Conservation (phyloP, 768 basidiomycete species). For the Auriscalpium orientale region DNA sequence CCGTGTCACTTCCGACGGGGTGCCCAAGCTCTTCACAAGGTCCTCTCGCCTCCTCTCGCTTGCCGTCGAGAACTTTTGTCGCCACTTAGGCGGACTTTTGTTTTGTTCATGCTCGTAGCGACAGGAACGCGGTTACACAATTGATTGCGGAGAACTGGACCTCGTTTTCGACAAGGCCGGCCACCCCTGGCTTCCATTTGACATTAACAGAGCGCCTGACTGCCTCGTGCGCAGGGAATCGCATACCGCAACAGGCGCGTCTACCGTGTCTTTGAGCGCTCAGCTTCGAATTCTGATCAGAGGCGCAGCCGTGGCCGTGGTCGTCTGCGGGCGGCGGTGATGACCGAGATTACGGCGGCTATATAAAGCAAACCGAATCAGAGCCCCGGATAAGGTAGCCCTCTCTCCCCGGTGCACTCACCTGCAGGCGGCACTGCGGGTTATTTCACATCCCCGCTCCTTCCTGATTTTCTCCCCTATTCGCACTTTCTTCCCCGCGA, state of each 20-base stretch:
- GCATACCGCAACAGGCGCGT: too few species aligned
- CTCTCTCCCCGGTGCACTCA: not conserved
- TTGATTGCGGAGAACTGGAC: too few species aligned
- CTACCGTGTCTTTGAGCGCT: too few species aligned
- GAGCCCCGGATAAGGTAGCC: not conserved
- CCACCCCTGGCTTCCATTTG: too few species aligned
- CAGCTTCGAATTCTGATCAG: too few species aligned
- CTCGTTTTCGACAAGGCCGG: too few species aligned
- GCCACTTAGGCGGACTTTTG: not conserved
- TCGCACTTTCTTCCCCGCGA: not conserved
- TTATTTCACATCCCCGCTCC: not conserved
- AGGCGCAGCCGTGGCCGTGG: not conserved
- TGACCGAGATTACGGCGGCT: not conserved
- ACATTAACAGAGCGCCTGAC: too few species aligned
- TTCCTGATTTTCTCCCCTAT: not conserved
- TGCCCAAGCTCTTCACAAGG: not conserved
- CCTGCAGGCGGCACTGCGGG: not conserved
- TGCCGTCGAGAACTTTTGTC: not conserved
- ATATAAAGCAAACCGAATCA: not conserved
- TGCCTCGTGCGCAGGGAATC: too few species aligned
- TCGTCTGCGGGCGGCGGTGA: not conserved
- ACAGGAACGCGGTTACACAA: too few species aligned
- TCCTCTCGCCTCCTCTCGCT: not conserved
- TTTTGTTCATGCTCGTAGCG: not conserved
- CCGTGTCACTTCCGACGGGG: not conserved